These are phyloP conservation scores for Cryptosporidium bovis DNA, from an alignment of 169 alveolate genomes.

Conservation along the genomic window DNA sequence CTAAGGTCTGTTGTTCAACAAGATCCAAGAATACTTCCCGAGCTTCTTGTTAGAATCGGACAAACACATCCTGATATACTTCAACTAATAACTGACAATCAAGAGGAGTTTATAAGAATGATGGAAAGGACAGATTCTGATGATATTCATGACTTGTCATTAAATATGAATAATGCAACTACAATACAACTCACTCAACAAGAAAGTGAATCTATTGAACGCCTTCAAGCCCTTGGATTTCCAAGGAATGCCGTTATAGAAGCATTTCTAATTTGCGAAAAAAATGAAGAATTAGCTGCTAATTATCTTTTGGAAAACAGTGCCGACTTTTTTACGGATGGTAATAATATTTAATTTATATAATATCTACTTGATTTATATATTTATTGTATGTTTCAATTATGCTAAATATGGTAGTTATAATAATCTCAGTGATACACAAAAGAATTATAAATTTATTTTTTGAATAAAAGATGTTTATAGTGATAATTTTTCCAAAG, in stretches of 20 bases:
- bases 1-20: slow-evolving; percentile 86
- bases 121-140: slow-evolving; percentile 78
- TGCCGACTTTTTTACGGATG: slow-evolving; percentile 80
- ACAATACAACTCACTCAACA: slow-evolving; percentile 88
- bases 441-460: too few species aligned
- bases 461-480: not conserved
- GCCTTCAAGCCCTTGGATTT: slow-evolving; percentile 91
- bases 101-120: slow-evolving; percentile 87
- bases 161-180: slow-evolving; percentile 52
- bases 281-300: slow-evolving; percentile 94
- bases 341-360: not conserved
- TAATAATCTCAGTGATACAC: too few species aligned
- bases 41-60: slow-evolving; percentile 86
- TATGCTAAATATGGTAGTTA: too few species aligned
- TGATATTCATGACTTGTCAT: slow-evolving; percentile 37
- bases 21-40: slow-evolving; percentile 90
- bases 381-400: too few species aligned
- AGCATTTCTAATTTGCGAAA: slow-evolving; percentile 96
- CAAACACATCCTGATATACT: slow-evolving; percentile 87
- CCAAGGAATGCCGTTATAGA: slow-evolving; percentile 93
- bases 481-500: too few species aligned
- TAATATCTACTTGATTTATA: too few species aligned
- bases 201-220: slow-evolving; percentile 90
- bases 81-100: slow-evolving; percentile 85
- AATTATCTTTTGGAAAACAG: slow-evolving; percentile 87